Percentiles rank a stretch among this genome's conserved stretches.
Evolutionary conservation across 805 yeast genomes (phyloP).

Genomic region (Wickerhamiella shivajii): DNA sequence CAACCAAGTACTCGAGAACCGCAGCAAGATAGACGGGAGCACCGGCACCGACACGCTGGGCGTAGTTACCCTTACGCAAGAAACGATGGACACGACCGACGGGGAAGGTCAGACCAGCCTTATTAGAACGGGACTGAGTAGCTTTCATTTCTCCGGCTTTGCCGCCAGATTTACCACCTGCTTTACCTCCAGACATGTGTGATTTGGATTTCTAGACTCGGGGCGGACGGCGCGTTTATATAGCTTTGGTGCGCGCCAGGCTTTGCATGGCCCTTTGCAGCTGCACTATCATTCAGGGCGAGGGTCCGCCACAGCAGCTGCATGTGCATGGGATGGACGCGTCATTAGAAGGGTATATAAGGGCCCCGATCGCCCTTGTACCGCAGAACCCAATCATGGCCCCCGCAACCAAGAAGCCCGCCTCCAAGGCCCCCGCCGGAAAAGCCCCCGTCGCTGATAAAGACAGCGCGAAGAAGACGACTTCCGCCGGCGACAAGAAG

Average conservation of each 20-base stretch:
- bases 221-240: too few species aligned
- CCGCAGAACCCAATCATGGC: slow-evolving; percentile 1
- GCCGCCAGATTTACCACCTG: slow-evolving; percentile 65
- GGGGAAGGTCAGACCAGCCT: slow-evolving; percentile 98
- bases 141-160: slow-evolving; percentile 89
- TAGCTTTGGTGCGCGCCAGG: too few species aligned
- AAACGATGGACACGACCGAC: slow-evolving; percentile 98
- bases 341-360: slow-evolving; percentile 4
- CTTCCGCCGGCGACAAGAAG: slow-evolving; percentile 70
- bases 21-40: slow-evolving; percentile 96
- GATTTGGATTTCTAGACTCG: slow-evolving; percentile 1
- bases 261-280: too few species aligned
- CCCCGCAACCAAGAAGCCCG: slow-evolving; percentile 36
- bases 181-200: slow-evolving; percentile 39
- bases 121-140: slow-evolving; percentile 94
- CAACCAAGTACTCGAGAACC: slow-evolving; percentile 91
- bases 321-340: too few species aligned
- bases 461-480: slow-evolving; percentile 67
- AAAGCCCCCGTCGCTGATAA: slow-evolving; percentile 88
- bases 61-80: slow-evolving; percentile 74
- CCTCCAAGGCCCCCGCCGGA: slow-evolving; percentile 56
- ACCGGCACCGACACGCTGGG: slow-evolving; percentile 98
- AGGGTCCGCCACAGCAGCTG: too few species aligned
- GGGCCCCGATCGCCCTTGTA: slow-evolving; percentile 1
- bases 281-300: too few species aligned